Base-by-base conservation (phyloP, 2,329 filamentous ascomycete genomes). In the Tolypocladium nubicola region DNA sequence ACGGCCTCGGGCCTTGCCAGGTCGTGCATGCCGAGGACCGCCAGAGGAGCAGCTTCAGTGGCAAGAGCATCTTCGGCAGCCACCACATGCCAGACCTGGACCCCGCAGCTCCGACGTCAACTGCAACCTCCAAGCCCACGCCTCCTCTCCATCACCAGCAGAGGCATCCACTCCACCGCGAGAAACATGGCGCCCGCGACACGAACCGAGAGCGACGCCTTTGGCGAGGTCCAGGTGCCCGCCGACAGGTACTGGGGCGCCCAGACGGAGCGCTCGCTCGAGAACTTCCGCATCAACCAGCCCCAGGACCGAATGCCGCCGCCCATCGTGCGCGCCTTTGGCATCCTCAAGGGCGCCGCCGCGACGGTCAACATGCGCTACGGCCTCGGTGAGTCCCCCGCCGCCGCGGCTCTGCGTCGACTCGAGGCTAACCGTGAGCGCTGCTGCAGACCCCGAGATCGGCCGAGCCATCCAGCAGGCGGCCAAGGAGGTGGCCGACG, bases 201-300 rank as follows among this genome's bases (percentile, higher is more conserved):
- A 63, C 85, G 94, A 76, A 90, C 87, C 68, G 94, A 99, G 78
- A 94, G 85, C 76, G 94, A 99, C 80, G 94, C 94, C 75, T 97
- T 97, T 80, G 94, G 94, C 76, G 91, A 96, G 79, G 84, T 99
- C 73, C 85, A 96, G 79, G 92, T 97, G 66, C 83, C 88, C 47
- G 82, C 82, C 63, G 90, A 96, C 84, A 93, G 88, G 80, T 99
- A 99, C 83, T 99, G 94, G 93, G 94, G 94, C 70, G 93, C 93
- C 60, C 93, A 97, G 82, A 97, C 93, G 56, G 88, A 97, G 82
- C 87, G 93, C 65, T 97, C 93, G 55, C 83, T 97, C 73, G 87
- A 89, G 75, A 99, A 99, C 81, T 99, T 99, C 83, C 88, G 88
- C 75, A 97, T 99, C 85, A 97, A 97, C 79, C 94, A 97, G 81